Base-by-base conservation (phyloP, 2,329 filamentous ascomycete genomes). In the Tricladium varicosporioides region DNA sequence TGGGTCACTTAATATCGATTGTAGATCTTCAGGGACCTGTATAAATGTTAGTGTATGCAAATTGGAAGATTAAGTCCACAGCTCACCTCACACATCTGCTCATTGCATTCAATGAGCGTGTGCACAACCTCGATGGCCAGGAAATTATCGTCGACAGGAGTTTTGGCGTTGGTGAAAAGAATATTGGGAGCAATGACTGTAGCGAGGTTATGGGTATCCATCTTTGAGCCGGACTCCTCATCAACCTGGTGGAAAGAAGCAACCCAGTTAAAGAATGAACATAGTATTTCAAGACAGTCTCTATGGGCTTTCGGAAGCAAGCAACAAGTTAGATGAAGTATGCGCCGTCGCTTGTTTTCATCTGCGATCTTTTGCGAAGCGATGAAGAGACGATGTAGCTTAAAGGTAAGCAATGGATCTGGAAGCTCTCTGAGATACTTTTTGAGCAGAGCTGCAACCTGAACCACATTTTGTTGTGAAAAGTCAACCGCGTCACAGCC, bases 151-250 rank as follows among this genome's bases (percentile, higher is more conserved):
- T 95, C 93, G 62, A 92, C 84, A 5, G 82, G 79, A 49, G 80
- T 81, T 70, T 87, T 88, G 44, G 82, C 75, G 63, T 78, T 79
- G 63, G 87, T 89, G 66, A 89, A 92, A 11, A 97, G 80, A 60
- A 99, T 91, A 68, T 99, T 99, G 0, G 94, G 94, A 5, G 93
- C 92, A 73, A 99, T 97, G 61, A 99, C 94, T 2, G 95, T 97
- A 2, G 94, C 91, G 61, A 99, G 82, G 69, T 99, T 99, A 77
- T 96, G 92, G 53, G 96, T 89, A 71, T 99, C 94, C 94, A 99
- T 99, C 80, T 97, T 97, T 66, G 93, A 97, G 22, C 94, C 94
- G 18, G 89, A 89, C 71, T 99, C 94, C 69, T 99, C 94, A 67
- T 99, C 94, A 13, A 99, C 87, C 69, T 97, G 92, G 61, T 95